phyloP scores from a whole-genome alignment of 208 protist genomes.

The Dictyostelium gargantuum region DNA sequence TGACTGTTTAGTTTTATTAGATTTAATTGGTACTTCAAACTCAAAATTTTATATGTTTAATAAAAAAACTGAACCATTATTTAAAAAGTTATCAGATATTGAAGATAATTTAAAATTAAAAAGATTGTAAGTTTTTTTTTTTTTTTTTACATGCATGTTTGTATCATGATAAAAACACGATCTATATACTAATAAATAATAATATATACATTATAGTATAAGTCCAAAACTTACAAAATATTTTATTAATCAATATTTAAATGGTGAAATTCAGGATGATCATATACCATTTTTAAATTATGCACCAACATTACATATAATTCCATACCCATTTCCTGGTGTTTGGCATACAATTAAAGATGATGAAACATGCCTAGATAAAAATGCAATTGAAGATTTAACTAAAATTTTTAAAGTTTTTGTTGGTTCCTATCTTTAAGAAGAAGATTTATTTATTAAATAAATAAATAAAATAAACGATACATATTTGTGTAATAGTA shows the following conservation, averaged over 20 bases:
- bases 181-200: no score
- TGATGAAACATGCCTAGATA: background rate
- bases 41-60: constrained; percentile 44
- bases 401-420: constrained; percentile 46
- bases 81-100: constrained; percentile 20
- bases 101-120: background rate
- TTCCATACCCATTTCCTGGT: constrained; percentile 25
- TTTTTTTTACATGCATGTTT: no score
- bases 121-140: constrained; percentile 3
- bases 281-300: constrained; percentile 21
- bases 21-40: constrained; percentile 86
- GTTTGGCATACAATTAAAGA: constrained; percentile 34
- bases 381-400: constrained; percentile 14
- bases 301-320: constrained; percentile 20
- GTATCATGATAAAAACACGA: no score
- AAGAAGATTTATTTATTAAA: no score
- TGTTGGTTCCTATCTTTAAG: background rate
- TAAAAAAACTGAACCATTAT: background rate
- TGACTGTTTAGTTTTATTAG: constrained; percentile 89
- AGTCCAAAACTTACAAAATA: constrained; percentile 11
- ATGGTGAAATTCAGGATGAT: background rate
- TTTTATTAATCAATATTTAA: background rate
- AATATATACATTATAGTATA: no score
- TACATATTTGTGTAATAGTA: background rate
- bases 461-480: no score